Evolutionary conservation across 2,329 filamentous ascomycete genomes (phyloP).

Genomic region (Aureobasidium leucospermi): DNA sequence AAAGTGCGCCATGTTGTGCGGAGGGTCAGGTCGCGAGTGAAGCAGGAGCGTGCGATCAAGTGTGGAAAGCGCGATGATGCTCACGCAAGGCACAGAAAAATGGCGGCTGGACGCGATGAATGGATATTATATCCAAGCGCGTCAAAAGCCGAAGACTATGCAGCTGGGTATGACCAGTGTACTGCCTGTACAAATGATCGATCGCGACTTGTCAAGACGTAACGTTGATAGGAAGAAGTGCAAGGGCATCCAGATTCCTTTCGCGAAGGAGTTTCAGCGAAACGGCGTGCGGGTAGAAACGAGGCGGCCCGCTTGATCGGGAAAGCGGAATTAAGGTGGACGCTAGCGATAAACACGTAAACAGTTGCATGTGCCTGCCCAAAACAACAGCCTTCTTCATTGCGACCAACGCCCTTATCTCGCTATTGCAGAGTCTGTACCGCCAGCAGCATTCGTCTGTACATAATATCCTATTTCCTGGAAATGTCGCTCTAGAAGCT

Average conservation of each 20-base stretch:
- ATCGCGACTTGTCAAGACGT: not conserved
- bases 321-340: not conserved
- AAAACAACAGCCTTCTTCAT: conserved; percentile 1
- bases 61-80: conserved; percentile 3
- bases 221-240: not conserved
- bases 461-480: not conserved
- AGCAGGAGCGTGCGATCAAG: not conserved
- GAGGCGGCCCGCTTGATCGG: not conserved
- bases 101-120: not conserved
- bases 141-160: not conserved
- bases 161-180: not conserved
- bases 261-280: too few species aligned
- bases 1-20: conserved; percentile 1
- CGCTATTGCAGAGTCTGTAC: not conserved
- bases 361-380: conserved; percentile 1
- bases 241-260: not conserved
- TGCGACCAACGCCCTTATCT: not conserved
- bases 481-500: conserved; percentile 10
- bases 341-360: conserved; percentile 12
- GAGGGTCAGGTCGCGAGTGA: not conserved
- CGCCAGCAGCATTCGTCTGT: conserved; percentile 1
- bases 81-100: not conserved
- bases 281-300: not conserved
- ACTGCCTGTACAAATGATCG: not conserved
- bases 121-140: not conserved